phyloP scores from a whole-genome alignment of 1,284 basidiomycete genomes.

The Naganishia albida region DNA sequence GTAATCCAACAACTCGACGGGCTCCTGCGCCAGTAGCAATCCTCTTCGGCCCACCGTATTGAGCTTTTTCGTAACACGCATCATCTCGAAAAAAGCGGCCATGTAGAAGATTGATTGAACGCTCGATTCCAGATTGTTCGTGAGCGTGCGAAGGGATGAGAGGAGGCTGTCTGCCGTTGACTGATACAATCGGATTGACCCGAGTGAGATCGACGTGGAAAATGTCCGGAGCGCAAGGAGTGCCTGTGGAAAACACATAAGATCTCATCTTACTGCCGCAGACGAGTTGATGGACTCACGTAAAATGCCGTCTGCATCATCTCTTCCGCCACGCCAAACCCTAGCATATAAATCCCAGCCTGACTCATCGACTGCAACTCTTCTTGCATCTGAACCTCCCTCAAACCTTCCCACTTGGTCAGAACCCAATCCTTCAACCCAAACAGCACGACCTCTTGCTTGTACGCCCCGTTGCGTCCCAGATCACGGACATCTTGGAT shows the following conservation, averaged over 20 bases:
- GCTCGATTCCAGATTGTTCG: constrained; percentile 65
- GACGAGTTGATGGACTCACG: constrained; percentile 32
- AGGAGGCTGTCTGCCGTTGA: constrained; percentile 71
- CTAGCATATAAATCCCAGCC: constrained; percentile 26
- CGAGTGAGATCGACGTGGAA: constrained; percentile 67
- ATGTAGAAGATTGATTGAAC: constrained; percentile 78
- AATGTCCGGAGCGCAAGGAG: constrained; percentile 67
- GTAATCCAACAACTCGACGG: constrained; percentile 36
- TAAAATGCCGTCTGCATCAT: constrained; percentile 36
- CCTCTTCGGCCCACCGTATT: constrained; percentile 55
- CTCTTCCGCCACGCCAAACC: constrained; percentile 34
- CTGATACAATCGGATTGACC: constrained; percentile 72
- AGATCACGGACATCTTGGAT: constrained; percentile 61
- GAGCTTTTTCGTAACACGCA: constrained; percentile 66
- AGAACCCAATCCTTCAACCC: constrained; percentile 78
- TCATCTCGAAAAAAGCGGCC: constrained; percentile 74
- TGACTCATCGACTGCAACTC: constrained; percentile 26
- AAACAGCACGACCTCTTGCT: constrained; percentile 75
- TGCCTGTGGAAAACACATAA: constrained; percentile 48
- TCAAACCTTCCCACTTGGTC: constrained; percentile 62
- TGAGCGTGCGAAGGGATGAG: constrained; percentile 63
- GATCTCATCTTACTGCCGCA: neutral
- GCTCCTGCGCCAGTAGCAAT: constrained; percentile 59
- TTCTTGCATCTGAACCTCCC: constrained; percentile 20
- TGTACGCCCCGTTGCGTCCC: constrained; percentile 67